These are phyloP conservation scores for Andrographis paniculata DNA, from an alignment of 305 asterid genomes.

Conservation along the genomic window DNA sequence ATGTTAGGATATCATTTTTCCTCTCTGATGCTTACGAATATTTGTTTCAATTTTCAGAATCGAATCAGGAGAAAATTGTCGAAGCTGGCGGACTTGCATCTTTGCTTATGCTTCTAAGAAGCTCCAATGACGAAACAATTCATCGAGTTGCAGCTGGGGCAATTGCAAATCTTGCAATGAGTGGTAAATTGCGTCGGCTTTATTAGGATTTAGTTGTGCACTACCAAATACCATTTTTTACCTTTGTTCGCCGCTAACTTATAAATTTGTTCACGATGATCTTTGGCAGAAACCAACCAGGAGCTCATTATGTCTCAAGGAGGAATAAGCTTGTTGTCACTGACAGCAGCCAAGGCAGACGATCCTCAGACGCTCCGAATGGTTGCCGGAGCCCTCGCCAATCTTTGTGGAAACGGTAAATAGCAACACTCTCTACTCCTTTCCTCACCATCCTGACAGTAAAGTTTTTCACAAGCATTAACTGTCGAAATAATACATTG, in stretches of 20 bases:
- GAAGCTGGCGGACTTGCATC: conserved; percentile 83
- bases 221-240: not conserved
- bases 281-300: conserved; percentile 66
- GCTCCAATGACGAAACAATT: conserved; percentile 61
- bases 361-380: conserved; percentile 95
- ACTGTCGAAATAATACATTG: not conserved
- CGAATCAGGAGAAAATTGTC: conserved; percentile 81
- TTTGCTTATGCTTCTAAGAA: conserved; percentile 54
- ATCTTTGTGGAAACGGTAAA: conserved; percentile 88
- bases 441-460: not conserved
- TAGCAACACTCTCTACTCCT: not conserved
- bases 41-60: conserved; percentile 37
- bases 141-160: conserved; percentile 93
- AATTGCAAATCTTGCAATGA: conserved; percentile 91
- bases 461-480: not conserved
- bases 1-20: too few relatives aligned
- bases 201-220: not conserved
- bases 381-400: conserved; percentile 93
- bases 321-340: conserved; percentile 57
- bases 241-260: not conserved
- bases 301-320: conserved; percentile 81
- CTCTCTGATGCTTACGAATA: too few relatives aligned
- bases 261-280: conserved; percentile 16
- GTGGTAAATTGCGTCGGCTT: conserved; percentile 38
- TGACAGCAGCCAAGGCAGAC: conserved; percentile 60